Evolutionary conservation across 257 asterid species (phyloP).

Genomic region (Solanum microdontum): DNA sequence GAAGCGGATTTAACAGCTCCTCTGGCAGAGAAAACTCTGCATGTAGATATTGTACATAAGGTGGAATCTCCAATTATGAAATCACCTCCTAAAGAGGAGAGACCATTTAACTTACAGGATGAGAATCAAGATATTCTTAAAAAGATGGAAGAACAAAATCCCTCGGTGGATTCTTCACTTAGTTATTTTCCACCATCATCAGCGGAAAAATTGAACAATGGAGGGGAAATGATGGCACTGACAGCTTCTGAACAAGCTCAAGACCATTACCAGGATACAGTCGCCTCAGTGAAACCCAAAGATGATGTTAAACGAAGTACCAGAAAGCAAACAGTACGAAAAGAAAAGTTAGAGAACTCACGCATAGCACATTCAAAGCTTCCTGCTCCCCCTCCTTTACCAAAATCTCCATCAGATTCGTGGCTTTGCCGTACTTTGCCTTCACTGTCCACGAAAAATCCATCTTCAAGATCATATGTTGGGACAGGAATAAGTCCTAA

Average conservation of each 20-base stretch:
- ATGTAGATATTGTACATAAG: slow-evolving; percentile 43
- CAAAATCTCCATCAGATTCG: slow-evolving; percentile 80
- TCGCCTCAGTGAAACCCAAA: neutral
- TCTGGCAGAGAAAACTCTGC: slow-evolving; percentile 53
- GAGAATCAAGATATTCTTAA: slow-evolving; percentile 7
- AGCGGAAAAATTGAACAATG: slow-evolving; percentile 1
- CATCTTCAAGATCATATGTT: slow-evolving; percentile 11
- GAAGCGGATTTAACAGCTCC: slow-evolving; percentile 17
- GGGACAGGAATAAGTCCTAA: slow-evolving; percentile 16
- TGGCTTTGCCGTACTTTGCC: slow-evolving; percentile 95
- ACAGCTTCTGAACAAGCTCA: slow-evolving; percentile 16
- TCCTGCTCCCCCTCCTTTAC: slow-evolving; percentile 58
- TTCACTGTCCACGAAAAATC: slow-evolving; percentile 32
- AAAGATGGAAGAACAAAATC: slow-evolving; percentile 14
- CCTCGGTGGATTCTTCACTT: slow-evolving; percentile 12
- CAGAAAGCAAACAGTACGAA: slow-evolving; percentile 8
- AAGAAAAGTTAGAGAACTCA: slow-evolving; percentile 5
- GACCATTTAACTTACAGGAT: slow-evolving; percentile 4
- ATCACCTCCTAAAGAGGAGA: slow-evolving; percentile 9
- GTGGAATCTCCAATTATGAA: slow-evolving; percentile 18
- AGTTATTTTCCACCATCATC: slow-evolving; percentile 9
- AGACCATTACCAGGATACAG: slow-evolving; percentile 1
- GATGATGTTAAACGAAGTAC: slow-evolving; percentile 7
- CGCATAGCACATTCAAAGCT: slow-evolving; percentile 4
- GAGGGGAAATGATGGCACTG: neutral